Conservation (phyloP, 495 filamentous ascomycete genomes). For the Niebla homalea region DNA sequence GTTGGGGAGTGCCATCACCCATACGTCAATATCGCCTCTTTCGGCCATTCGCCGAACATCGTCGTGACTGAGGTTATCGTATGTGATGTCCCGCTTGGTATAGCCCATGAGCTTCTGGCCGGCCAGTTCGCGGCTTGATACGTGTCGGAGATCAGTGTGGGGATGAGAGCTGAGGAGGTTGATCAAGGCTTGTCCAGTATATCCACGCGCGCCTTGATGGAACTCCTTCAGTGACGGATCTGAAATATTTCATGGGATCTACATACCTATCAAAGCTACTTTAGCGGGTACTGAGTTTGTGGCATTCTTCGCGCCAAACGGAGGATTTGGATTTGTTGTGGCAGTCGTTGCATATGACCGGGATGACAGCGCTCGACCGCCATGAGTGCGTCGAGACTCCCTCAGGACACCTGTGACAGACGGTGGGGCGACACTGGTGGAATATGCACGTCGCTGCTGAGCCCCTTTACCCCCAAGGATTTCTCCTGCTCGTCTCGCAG, state of each 20-base stretch:
- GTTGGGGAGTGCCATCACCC: constrained; percentile 97
- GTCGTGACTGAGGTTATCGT: constrained; percentile 81
- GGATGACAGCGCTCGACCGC: constrained; percentile 1
- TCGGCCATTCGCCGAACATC: constrained; percentile 86
- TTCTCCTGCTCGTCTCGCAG: constrained; percentile 50
- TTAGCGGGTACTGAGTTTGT: constrained; percentile 70
- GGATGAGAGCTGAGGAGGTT: constrained; percentile 80
- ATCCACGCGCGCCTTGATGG: constrained; percentile 55
- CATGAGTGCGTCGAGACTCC: constrained; percentile 15
- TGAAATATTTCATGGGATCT: background rate
- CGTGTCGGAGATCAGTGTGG: constrained; percentile 85
- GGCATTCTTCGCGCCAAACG: constrained; percentile 83
- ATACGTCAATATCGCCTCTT: constrained; percentile 88
- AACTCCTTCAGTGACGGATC: background rate
- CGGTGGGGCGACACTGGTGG: constrained; percentile 27
- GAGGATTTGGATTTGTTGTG: constrained; percentile 91
- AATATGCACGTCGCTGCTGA: constrained; percentile 55
- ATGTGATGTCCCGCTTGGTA: constrained; percentile 81
- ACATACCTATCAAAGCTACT: constrained; percentile 70
- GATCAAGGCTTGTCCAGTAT: constrained; percentile 90
- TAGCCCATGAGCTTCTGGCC: constrained; percentile 88
- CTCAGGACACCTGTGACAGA: constrained; percentile 25
- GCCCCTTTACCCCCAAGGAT: constrained; percentile 32
- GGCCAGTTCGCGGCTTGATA: constrained; percentile 86
- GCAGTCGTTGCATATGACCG: constrained; percentile 36